Evolutionary conservation across 1,284 basidiomycete genomes (phyloP).

Genomic region (Apiotrichum laibachii): DNA sequence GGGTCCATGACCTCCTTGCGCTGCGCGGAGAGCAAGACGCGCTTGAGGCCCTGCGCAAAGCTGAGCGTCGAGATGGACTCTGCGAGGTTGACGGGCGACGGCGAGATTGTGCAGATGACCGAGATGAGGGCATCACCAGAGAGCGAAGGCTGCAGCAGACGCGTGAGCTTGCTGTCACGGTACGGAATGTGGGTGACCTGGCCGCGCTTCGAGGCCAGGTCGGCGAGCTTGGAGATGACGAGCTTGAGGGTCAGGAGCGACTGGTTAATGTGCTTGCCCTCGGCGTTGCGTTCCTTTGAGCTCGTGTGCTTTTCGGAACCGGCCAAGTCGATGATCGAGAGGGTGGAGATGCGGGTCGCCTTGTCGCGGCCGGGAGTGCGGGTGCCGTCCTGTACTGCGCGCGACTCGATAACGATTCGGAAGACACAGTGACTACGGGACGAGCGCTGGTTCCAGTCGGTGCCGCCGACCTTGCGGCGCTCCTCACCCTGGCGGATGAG

Average conservation of each 20-base stretch:
- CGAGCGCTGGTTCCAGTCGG: conserved; percentile 95
- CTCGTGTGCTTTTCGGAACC: conserved; percentile 94
- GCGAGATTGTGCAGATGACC: conserved; percentile 93
- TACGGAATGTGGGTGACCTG: conserved; percentile 89
- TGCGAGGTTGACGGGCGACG: conserved; percentile 64
- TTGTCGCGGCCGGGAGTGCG: conserved; percentile 28
- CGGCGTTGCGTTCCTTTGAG: conserved; percentile 84
- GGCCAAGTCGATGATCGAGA: conserved; percentile 72
- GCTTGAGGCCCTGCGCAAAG: conserved; percentile 64
- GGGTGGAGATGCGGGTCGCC: conserved; percentile 62
- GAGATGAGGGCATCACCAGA: conserved; percentile 93
- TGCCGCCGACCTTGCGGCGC: conserved; percentile 84
- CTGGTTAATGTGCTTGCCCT: conserved; percentile 77
- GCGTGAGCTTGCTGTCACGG: conserved; percentile 88
- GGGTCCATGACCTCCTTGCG: conserved; percentile 92
- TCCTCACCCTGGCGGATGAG: conserved; percentile 82
- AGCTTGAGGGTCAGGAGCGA: conserved; percentile 77
- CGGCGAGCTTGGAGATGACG: conserved; percentile 83
- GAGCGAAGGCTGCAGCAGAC: conserved; percentile 90
- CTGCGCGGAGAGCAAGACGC: conserved; percentile 71
- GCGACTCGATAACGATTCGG: conserved; percentile 59
- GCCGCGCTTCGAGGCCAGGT: conserved; percentile 69
- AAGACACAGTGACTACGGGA: conserved; percentile 92
- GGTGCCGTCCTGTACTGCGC: conserved; percentile 13
- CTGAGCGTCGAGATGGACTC: conserved; percentile 80